Evolutionary conservation across 768 basidiomycete genomes (phyloP).

Genomic region (Lactifluus hygrophoroides): DNA sequence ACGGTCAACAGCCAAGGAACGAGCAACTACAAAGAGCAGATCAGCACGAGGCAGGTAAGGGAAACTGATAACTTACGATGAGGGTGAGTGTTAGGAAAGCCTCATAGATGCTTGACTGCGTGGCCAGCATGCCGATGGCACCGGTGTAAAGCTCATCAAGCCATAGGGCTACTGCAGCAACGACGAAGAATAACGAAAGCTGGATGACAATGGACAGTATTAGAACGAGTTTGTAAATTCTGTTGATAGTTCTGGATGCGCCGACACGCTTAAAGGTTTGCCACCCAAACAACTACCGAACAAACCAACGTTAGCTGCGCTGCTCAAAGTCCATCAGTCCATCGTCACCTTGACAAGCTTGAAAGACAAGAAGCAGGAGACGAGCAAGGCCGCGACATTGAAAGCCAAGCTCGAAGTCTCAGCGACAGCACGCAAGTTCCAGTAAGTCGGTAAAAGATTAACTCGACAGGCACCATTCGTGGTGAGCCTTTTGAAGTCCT

Average conservation of each 20-base stretch:
- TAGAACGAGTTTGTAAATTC: conserved; percentile 65
- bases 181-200: conserved; percentile 71
- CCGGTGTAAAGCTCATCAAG: conserved; percentile 68
- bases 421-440: conserved; percentile 48
- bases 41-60: background rate
- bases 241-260: conserved; percentile 63
- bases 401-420: conserved; percentile 58
- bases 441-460: conserved; percentile 55
- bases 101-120: conserved; percentile 42
- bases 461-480: conserved; percentile 55
- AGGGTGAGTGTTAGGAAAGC: conserved; percentile 47
- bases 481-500: conserved; percentile 46
- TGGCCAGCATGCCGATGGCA: conserved; percentile 45
- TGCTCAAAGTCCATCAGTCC: background rate
- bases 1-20: conserved; percentile 63
- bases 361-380: conserved; percentile 63
- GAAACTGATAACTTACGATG: conserved; percentile 37
- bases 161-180: conserved; percentile 62
- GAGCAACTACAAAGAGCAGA: conserved; percentile 37
- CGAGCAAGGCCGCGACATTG: conserved; percentile 50
- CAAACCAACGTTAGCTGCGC: background rate
- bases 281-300: conserved; percentile 62
- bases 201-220: conserved; percentile 65
- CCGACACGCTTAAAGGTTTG: conserved; percentile 84
- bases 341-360: conserved; percentile 55